These are phyloP conservation scores for Trichoderma sp. DNA, from an alignment of 2,329 filamentous ascomycete species.

Conservation along the genomic window DNA sequence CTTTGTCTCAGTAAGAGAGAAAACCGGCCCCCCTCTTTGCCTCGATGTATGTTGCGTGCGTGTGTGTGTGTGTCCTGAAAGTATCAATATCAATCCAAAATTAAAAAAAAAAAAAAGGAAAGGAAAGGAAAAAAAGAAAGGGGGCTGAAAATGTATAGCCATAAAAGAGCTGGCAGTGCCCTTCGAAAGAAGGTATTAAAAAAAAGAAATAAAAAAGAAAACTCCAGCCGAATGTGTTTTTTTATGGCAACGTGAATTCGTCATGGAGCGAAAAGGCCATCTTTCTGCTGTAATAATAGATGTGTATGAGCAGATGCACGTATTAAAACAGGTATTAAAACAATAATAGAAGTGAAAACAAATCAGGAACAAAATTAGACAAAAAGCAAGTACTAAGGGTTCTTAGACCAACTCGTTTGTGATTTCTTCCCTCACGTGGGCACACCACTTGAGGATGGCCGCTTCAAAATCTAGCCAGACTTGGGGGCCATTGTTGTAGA, in stretches of 20 bases:
- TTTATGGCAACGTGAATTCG: slow-evolving; percentile 18
- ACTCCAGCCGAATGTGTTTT: slow-evolving; percentile 16
- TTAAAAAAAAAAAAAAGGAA: background rate
- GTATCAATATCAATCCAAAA: slow-evolving; percentile 14
- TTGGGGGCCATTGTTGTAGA: slow-evolving; percentile 66
- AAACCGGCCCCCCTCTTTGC: background rate
- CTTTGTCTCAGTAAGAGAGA: slow-evolving; percentile 13
- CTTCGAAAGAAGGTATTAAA: background rate
- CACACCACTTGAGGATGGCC: slow-evolving; percentile 80
- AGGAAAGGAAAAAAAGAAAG: background rate
- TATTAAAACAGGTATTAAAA: slow-evolving; percentile 14
- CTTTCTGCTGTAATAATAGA: slow-evolving; percentile 13
- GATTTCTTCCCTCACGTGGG: slow-evolving; percentile 78
- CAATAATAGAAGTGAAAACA: background rate
- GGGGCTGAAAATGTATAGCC: background rate
- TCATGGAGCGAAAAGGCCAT: slow-evolving; percentile 4
- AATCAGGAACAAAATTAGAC: background rate
- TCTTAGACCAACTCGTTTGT: slow-evolving; percentile 55
- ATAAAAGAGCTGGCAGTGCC: background rate
- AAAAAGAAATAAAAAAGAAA: background rate
- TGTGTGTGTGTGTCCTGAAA: slow-evolving; percentile 10
- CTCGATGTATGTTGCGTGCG: background rate
- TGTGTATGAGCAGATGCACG: slow-evolving; percentile 14
- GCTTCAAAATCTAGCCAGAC: slow-evolving; percentile 81
- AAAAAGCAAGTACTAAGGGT: slow-evolving; percentile 13